A percentile compares a stretch with the other conserved stretches of the same genome.
phyloP scores from a whole-genome alignment of 495 filamentous ascomycete genomes.

The Lophiostoma macrostomum region DNA sequence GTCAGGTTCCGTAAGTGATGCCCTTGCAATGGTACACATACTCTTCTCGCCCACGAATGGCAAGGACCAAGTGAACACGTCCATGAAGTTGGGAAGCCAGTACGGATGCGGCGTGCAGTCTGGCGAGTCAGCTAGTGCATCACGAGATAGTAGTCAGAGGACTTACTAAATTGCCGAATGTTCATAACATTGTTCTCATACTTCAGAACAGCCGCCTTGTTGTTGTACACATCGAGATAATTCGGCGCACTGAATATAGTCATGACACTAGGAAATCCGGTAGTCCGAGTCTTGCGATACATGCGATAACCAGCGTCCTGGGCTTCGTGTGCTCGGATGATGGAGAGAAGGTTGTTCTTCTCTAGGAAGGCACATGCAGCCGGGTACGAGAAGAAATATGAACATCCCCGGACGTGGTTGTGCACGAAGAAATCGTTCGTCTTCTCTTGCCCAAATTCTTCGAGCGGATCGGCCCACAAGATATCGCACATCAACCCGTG shows the following conservation, averaged over 20 bases:
- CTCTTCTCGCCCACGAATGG: constrained; percentile 98
- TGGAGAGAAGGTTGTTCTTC: constrained; percentile 96
- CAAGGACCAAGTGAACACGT: constrained; percentile 98
- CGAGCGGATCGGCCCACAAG: constrained; percentile 97
- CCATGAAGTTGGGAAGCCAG: constrained; percentile 99
- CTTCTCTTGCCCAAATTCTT: constrained; percentile 98
- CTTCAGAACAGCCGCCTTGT: constrained; percentile 97
- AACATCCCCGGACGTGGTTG: constrained; percentile 97
- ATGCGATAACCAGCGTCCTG: constrained; percentile 98
- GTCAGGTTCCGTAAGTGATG: constrained; percentile 15
- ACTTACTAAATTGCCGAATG: constrained; percentile 86
- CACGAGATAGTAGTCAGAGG: background rate
- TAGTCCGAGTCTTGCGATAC: constrained; percentile 97
- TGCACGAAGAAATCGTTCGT: constrained; percentile 95
- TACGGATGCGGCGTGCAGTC: constrained; percentile 98
- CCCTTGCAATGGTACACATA: constrained; percentile 4
- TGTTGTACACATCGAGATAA: constrained; percentile 99
- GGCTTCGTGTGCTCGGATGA: constrained; percentile 98
- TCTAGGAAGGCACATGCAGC: constrained; percentile 97
- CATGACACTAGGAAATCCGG: constrained; percentile 98
- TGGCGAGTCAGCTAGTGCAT: constrained; percentile 9
- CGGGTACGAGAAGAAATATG: constrained; percentile 98
- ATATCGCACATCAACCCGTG: constrained; percentile 99
- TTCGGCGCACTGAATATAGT: constrained; percentile 99
- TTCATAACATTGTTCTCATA: constrained; percentile 99